Conservation (phyloP, 306 rosid species). For the Styphnolobium japonicum region DNA sequence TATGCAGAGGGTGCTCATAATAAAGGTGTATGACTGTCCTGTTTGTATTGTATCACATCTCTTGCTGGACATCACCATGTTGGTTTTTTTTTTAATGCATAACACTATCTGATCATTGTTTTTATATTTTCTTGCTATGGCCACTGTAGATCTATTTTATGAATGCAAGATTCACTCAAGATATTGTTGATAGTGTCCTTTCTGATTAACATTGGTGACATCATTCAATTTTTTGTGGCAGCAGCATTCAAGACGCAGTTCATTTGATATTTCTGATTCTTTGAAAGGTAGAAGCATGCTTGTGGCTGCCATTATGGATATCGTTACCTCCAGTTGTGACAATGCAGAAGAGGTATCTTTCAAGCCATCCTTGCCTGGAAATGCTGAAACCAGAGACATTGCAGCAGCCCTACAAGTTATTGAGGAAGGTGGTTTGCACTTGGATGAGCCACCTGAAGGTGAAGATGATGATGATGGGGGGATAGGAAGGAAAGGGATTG, state of each 20-base stretch:
- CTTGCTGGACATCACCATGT: background rate
- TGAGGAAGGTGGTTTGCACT: slow-evolving; percentile 81
- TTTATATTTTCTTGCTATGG: slow-evolving; percentile 2
- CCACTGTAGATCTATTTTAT: background rate
- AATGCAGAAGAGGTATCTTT: slow-evolving; percentile 53
- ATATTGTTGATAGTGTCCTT: slow-evolving; percentile 22
- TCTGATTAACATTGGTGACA: slow-evolving; percentile 32
- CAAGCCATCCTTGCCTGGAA: slow-evolving; percentile 70
- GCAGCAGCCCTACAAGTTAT: slow-evolving; percentile 89
- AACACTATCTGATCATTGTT: background rate
- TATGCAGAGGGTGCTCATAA: background rate
- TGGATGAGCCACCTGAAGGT: slow-evolving; percentile 63
- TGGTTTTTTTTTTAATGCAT: background rate
- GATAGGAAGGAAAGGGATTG: slow-evolving; percentile 68
- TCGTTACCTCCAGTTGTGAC: slow-evolving; percentile 85
- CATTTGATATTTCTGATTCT: slow-evolving; percentile 75
- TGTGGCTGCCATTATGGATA: slow-evolving; percentile 94
- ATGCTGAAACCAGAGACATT: slow-evolving; percentile 81
- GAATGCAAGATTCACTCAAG: slow-evolving; percentile 17
- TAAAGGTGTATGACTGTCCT: background rate
- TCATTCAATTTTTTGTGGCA: slow-evolving; percentile 43
- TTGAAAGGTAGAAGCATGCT: slow-evolving; percentile 98
- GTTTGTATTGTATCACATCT: background rate
- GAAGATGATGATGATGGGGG: slow-evolving; percentile 63
- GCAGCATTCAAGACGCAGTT: slow-evolving; percentile 79